Percentiles rank a stretch among this genome's conserved stretches.
These are phyloP conservation scores for Clitopilus hobsonii DNA, from an alignment of 768 basidiomycete species.

Conservation along the genomic window DNA sequence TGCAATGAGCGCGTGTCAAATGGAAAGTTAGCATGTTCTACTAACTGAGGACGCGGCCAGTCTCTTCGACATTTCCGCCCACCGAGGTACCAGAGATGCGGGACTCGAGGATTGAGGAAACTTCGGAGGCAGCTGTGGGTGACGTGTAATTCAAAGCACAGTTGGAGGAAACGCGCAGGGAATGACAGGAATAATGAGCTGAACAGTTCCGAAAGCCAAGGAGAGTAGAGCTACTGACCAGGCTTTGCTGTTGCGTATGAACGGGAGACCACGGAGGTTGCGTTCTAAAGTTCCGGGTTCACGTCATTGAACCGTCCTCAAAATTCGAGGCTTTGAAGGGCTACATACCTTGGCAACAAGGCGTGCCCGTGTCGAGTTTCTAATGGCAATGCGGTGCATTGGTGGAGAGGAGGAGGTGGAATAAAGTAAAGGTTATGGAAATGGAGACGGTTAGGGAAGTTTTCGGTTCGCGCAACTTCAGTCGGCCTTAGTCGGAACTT, in stretches of 20 bases:
- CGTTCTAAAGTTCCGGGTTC: conserved; percentile 27
- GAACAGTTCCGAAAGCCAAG: background rate
- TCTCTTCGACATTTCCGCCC: conserved; percentile 96
- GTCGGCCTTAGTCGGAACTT: conserved; percentile 48
- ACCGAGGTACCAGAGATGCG: conserved; percentile 92
- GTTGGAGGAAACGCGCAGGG: conserved; percentile 5
- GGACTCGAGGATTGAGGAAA: conserved; percentile 97
- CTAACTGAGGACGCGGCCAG: conserved; percentile 96
- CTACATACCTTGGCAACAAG: conserved; percentile 58
- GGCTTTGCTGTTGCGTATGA: conserved; percentile 98
- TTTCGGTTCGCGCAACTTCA: conserved; percentile 30
- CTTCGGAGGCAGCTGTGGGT: conserved; percentile 90
- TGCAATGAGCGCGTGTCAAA: conserved; percentile 15
- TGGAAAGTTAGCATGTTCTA: conserved; percentile 13
- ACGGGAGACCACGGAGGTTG: conserved; percentile 58
- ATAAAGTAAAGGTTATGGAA: conserved; percentile 15
- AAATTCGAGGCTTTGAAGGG: conserved; percentile 5
- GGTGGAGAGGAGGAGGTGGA: conserved; percentile 43
- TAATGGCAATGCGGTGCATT: conserved; percentile 84
- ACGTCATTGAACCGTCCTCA: conserved; percentile 16
- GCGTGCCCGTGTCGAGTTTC: conserved; percentile 78
- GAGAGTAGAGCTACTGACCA: conserved; percentile 48
- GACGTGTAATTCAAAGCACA: conserved; percentile 26
- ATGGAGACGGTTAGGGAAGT: conserved; percentile 27
- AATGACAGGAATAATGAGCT: conserved; percentile 20